phyloP scores from a whole-genome alignment of 2,329 filamentous ascomycete genomes.

The Cladosporium halotolerans region DNA sequence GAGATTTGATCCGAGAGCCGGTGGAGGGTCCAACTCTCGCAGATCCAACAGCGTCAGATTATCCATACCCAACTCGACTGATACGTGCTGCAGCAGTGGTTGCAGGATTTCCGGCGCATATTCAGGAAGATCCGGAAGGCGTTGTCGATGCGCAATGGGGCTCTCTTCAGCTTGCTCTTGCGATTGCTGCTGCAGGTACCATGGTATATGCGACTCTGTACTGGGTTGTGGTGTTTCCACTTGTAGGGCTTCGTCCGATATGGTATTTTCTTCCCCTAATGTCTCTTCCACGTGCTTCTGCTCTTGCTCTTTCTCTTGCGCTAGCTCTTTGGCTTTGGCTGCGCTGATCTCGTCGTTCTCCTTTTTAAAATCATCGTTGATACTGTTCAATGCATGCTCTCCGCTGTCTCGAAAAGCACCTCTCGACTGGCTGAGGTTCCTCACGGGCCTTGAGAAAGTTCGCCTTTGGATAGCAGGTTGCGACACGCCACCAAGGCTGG shows the following conservation, averaged over 20 bases:
- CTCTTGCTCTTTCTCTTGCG: not conserved
- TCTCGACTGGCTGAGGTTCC: conserved; percentile 17
- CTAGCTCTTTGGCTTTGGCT: not conserved
- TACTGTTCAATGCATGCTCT: conserved; percentile 19
- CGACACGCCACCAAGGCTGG: conserved; percentile 19
- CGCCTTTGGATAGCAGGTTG: conserved; percentile 15
- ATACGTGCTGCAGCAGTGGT: conserved; percentile 69
- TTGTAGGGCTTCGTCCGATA: no score
- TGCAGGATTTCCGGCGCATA: conserved; percentile 65
- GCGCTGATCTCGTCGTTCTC: not conserved
- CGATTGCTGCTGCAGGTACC: conserved; percentile 66
- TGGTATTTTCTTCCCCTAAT: not conserved
- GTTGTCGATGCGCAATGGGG: conserved; percentile 47
- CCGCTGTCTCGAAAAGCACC: conserved; percentile 17
- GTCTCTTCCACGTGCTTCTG: not conserved
- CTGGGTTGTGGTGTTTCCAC: not conserved
- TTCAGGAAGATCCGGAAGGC: conserved; percentile 58
- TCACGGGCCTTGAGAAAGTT: conserved; percentile 18
- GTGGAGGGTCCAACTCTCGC: conserved; percentile 74
- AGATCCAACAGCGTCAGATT: conserved; percentile 75
- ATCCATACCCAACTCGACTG: conserved; percentile 80
- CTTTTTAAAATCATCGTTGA: conserved; percentile 13
- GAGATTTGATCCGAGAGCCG: conserved; percentile 79
- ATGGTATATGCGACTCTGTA: conserved; percentile 47
- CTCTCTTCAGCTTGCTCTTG: conserved; percentile 34